phyloP scores from a whole-genome alignment of 805 yeast species.

The Kluyveromyces dobzhanskii region DNA sequence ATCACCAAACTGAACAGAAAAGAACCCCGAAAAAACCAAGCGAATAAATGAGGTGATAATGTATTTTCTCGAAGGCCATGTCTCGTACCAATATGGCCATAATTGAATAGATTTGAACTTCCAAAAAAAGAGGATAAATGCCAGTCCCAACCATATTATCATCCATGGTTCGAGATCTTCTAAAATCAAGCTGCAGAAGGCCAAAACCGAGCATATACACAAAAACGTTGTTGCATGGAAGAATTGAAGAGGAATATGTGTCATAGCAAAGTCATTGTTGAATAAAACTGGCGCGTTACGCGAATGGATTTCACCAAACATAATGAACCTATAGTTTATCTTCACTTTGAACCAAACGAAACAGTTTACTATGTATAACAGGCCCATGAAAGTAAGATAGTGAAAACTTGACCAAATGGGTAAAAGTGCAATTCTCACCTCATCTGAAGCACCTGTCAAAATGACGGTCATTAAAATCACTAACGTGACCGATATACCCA shows the following conservation, averaged over 20 bases:
- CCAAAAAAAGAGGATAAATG: slow-evolving; percentile 37
- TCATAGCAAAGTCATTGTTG: slow-evolving; percentile 31
- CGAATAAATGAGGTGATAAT: slow-evolving; percentile 62
- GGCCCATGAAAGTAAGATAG: slow-evolving; percentile 47
- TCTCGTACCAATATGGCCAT: slow-evolving; percentile 26
- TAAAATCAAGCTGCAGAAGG: slow-evolving; percentile 68
- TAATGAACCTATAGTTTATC: slow-evolving; percentile 85
- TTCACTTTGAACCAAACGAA: slow-evolving; percentile 63
- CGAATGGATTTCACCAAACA: slow-evolving; percentile 64
- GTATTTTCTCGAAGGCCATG: slow-evolving; percentile 68
- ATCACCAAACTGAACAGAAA: slow-evolving; percentile 92
- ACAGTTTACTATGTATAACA: slow-evolving; percentile 63
- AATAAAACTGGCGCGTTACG: slow-evolving; percentile 38
- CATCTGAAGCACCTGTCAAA: slow-evolving; percentile 32
- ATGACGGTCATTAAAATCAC: slow-evolving; percentile 47
- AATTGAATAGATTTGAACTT: slow-evolving; percentile 29
- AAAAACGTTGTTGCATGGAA: slow-evolving; percentile 55
- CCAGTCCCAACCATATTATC: slow-evolving; percentile 46
- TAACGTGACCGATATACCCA: slow-evolving; percentile 68
- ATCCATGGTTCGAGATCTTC: slow-evolving; percentile 77
- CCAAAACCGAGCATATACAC: slow-evolving; percentile 48
- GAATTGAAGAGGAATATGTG: slow-evolving; percentile 36
- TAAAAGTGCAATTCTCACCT: slow-evolving; percentile 45
- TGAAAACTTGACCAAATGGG: slow-evolving; percentile 95
- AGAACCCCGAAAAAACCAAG: slow-evolving; percentile 70